Base-by-base conservation (phyloP, 2,329 filamentous ascomycete species). In the Stromatinia cepivora region DNA sequence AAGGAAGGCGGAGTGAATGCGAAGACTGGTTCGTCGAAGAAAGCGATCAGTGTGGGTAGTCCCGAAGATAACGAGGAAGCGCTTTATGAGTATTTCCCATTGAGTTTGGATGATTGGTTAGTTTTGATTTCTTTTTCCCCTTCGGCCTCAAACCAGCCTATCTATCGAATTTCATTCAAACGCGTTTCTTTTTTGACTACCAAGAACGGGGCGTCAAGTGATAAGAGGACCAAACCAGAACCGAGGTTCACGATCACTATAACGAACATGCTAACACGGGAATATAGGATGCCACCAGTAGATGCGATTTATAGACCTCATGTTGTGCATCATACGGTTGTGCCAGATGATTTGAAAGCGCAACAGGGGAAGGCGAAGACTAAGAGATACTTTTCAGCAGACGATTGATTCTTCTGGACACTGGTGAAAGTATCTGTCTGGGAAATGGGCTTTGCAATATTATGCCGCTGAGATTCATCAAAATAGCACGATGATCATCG, bases 51-150 rank as follows among this genome's bases (percentile, higher is more conserved):
- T 87, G 52, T 68, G 28, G 53, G 36, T 77, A 89, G 90, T 77
- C 85, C 91, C 46, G 81, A 89, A 73, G 93, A 97, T 75, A 90
- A 90, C 74, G 90, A 90, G 0, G 94, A 97, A 79, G 82, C 94
- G 73, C 82, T 97, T 25, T 97, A 97, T 78, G 94, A 98, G 81
- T 97, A 98, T 78, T 97, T 98, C 73, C 94, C 94, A 0, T 84
- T 98, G 22, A 93, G 91, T 62, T 82, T 97, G 70, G 93, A 97
- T 78, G 94, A 97, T 77, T 97, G 91, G 91, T 78, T 70, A 87
- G 79, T 76, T 81, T 42, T 34, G 2, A 20, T 53, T 57, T 45
- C 45, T 58, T 65, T n/a, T n/a, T n/a, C n/a, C n/a, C 52, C 56
- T 34, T 20, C 20, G 48, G 13, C 31, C 31, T 50, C 17, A n/a